Base-by-base conservation (phyloP, 106 monocot genomes). In the Acorus gramineus region DNA sequence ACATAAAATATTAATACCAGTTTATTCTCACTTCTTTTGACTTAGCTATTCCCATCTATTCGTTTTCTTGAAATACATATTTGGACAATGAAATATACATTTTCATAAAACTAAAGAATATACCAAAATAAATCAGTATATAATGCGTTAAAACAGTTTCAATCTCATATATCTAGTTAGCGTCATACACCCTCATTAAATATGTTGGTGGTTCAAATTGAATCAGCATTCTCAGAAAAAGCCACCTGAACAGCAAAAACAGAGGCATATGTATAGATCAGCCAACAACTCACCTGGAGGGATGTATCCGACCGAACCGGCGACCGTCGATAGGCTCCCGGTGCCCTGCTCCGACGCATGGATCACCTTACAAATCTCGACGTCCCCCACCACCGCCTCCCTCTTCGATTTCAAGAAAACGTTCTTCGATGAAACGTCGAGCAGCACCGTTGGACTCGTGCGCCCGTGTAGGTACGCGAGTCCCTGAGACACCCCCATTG, bases 341-440 rank as follows among this genome's bases (percentile, higher is more conserved):
- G 71, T 77, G 63, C 85, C 77, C 63, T 28, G 28, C 28, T 79
- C 86, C 4, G 80, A 78, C 45, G 86, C 75, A 69, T 86, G 78
- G 3, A 83, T 81, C 44, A 90, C 83, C 59, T 78, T 86, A 69
- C 66, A 76, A 60, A 90, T 80, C 78, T 90, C 90, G 11, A 90
- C 81, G 60, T 90, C 90, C 2, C 78, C 83, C 42, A 90, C 83
- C 61, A 81, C 83, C 57, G 90, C 83, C 65, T 86, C 86, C 72
- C 71, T 77, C 7, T 63, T 6, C 9, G 90, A 76, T 66, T 86
- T 90, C 76, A 85, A 63, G 47, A 73, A 73, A 12, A 90, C 73
- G 5, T 59, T 83, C 75, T 74, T 86, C 44, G 86, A 74, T 13
- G 89, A 79, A 9, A 89, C 74, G 55, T 89, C 89, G n/a, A 85